Conservation (phyloP, 306 rosid species). For the Inga oerstediana region DNA sequence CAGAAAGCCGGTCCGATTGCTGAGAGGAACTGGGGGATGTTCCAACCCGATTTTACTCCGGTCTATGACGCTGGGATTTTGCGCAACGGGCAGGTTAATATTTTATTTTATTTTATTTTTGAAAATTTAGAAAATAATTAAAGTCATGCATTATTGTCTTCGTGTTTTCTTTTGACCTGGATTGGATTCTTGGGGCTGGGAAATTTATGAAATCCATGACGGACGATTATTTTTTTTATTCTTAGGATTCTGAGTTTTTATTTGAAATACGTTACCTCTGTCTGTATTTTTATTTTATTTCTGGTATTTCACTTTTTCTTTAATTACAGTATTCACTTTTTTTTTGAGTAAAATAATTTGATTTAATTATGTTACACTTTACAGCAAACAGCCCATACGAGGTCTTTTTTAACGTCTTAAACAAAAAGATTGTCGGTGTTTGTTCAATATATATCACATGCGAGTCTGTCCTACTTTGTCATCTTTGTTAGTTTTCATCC, state of each 20-base stretch:
- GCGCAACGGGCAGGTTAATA: conserved; percentile 47
- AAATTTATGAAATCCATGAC: neutral
- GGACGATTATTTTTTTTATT: neutral
- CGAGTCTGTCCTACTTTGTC: neutral
- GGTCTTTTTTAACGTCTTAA: neutral
- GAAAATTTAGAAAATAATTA: neutral
- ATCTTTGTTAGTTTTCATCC: neutral
- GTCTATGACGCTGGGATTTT: conserved; percentile 70
- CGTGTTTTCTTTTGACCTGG: neutral
- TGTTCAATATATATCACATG: neutral
- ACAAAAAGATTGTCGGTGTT: neutral
- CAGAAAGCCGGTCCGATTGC: conserved; percentile 89
- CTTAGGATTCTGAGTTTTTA: neutral
- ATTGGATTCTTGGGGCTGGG: neutral
- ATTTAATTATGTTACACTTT: neutral
- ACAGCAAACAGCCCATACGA: neutral
- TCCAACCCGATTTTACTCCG: conserved; percentile 74
- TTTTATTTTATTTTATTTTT: neutral
- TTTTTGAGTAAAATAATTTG: neutral
- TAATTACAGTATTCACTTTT: neutral
- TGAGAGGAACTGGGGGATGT: conserved; percentile 85
- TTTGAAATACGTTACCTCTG: neutral
- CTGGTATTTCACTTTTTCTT: neutral
- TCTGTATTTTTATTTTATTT: neutral
- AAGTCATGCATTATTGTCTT: neutral